Conservation (phyloP, 768 basidiomycete species). For the Rhodocollybia butyracea region DNA sequence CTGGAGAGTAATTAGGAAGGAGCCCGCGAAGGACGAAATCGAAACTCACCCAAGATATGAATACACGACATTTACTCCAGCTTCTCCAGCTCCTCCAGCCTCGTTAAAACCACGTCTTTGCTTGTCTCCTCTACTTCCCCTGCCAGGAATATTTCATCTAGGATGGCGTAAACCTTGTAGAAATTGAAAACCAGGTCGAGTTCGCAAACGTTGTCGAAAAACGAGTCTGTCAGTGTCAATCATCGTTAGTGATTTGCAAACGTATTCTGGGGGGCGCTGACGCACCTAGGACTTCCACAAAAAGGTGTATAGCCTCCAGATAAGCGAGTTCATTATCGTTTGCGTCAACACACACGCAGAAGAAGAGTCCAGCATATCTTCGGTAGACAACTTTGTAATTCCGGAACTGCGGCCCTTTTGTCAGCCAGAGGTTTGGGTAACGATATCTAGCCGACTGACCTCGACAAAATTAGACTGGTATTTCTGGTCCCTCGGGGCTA, state of each 20-base stretch:
- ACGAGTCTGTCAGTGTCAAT: constrained; percentile 80
- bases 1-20: not conserved
- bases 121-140: constrained; percentile 99
- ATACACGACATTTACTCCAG: constrained; percentile 54
- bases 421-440: constrained; percentile 10
- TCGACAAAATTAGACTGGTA: constrained; percentile 99
- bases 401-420: constrained; percentile 65
- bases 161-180: constrained; percentile 97
- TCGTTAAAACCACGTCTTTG: constrained; percentile 89
- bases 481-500: constrained; percentile 96
- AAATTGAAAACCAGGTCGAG: constrained; percentile 98
- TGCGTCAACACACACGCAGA: constrained; percentile 95
- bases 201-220: constrained; percentile 99
- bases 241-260: not conserved
- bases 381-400: constrained; percentile 98
- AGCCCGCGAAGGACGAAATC: no score
- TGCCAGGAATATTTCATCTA: constrained; percentile 97
- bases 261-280: constrained; percentile 5
- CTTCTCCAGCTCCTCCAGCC: constrained; percentile 91
- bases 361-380: constrained; percentile 96
- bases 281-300: constrained; percentile 95
- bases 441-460: constrained; percentile 44
- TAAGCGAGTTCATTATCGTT: constrained; percentile 99
- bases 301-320: constrained; percentile 95
- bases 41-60: not conserved